A percentile compares a stretch with the other conserved stretches of the same genome.
Evolutionary conservation across 1,139 yeast genomes (phyloP).

Genomic region (Candida sojae): DNA sequence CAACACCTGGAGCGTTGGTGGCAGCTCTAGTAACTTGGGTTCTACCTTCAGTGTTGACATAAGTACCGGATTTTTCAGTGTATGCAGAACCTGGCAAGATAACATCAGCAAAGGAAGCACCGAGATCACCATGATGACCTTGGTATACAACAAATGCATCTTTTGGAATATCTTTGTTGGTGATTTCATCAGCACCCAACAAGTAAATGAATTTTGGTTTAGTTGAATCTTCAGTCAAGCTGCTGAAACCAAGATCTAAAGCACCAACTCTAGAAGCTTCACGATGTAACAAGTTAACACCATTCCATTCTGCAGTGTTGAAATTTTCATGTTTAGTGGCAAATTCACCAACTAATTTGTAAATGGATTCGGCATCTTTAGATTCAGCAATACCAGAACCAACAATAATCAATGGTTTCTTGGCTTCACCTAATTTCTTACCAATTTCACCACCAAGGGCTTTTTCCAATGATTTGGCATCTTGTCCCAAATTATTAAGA

Average conservation of each 20-base stretch:
- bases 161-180: constrained; percentile 69
- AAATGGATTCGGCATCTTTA: constrained; percentile 64
- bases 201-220: constrained; percentile 78
- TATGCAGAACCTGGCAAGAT: constrained; percentile 87
- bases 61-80: constrained; percentile 88
- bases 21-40: constrained; percentile 87
- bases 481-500: constrained; percentile 62
- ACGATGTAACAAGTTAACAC: constrained; percentile 78
- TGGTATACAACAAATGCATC: constrained; percentile 90
- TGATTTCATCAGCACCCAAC: constrained; percentile 82
- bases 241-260: constrained; percentile 77
- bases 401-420: constrained; percentile 75
- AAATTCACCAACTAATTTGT: constrained; percentile 63
- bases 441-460: constrained; percentile 76
- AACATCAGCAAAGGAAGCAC: constrained; percentile 88
- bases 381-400: constrained; percentile 82
- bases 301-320: constrained; percentile 78
- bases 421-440: constrained; percentile 63
- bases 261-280: constrained; percentile 89
- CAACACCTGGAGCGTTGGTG: constrained; percentile 86
- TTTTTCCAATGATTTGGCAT: constrained; percentile 54
- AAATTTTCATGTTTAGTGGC: constrained; percentile 61
- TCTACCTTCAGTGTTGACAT: constrained; percentile 89
- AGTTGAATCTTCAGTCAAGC: constrained; percentile 50
- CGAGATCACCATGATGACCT: constrained; percentile 91